These are phyloP conservation scores for Fusarium tjaetaba DNA, from an alignment of 2,329 filamentous ascomycete genomes.

Conservation along the genomic window DNA sequence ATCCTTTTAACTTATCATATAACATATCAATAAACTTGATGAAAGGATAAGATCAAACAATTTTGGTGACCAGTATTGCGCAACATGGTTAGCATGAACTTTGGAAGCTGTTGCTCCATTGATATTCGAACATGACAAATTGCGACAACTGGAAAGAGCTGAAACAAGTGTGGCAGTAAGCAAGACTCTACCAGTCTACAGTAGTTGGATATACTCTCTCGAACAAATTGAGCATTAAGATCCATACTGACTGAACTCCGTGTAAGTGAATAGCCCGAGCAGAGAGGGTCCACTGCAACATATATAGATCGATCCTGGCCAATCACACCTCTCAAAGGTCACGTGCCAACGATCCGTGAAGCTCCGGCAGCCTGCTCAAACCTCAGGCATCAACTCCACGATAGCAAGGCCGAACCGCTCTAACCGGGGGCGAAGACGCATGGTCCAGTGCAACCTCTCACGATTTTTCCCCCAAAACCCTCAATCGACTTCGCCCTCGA, in stretches of 20 bases:
- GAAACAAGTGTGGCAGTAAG: background rate
- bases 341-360: slow-evolving; percentile 27
- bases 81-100: background rate
- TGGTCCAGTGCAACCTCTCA: slow-evolving; percentile 48
- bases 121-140: background rate
- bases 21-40: background rate
- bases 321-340: background rate
- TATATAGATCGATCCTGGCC: background rate
- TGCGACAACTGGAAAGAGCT: background rate
- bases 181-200: background rate
- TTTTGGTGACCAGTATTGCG: background rate
- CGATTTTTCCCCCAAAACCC: slow-evolving; percentile 54
- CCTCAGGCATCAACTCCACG: slow-evolving; percentile 30
- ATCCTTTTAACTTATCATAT: background rate
- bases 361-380: slow-evolving; percentile 5
- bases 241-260: background rate
- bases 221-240: background rate
- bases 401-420: slow-evolving; percentile 38
- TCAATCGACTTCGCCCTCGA: slow-evolving; percentile 32
- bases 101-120: background rate
- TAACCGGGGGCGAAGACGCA: slow-evolving; percentile 38
- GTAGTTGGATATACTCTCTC: background rate
- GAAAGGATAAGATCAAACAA: background rate
- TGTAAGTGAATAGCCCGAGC: slow-evolving; percentile 12
- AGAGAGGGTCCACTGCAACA: background rate